Evolutionary conservation across 306 rosid species (phyloP), one percentile per base, ranked within the genome.

Genomic region (Pachyrhizus erosus): DNA sequence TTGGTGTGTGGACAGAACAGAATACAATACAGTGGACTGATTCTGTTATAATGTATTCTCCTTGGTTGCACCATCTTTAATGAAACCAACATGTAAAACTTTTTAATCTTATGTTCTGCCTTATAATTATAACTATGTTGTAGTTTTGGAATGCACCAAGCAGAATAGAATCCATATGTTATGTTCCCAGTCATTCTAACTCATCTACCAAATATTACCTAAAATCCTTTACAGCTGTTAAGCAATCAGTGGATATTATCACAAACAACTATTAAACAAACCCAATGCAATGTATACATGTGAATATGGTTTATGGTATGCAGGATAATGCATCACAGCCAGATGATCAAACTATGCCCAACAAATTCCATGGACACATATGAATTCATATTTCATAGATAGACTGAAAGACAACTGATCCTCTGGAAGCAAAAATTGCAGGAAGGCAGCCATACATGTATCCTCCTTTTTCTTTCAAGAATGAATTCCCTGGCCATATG

Each of bases 361-460:
- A 71, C 52, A 71, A 72, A 34, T n/a, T 70, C 9, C 9, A 13
- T 13, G 5, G 79, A 77, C 40, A 42, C 52, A 77, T 23, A 10
- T 13, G n/a, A 5, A 42, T 29, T 20, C 33, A 54, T 20, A 24
- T 23, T 34, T 34, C 7, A 3, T 34, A 5, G 39, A 34, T 34
- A 0, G 5, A 42, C 5, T 39, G 15, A 20, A 69, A 27, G 39
- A 80, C 10, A 60, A 75, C 7, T 54, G 40, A 71, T 54, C 9
- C 40, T 61, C 39, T 52, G 29, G 40, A 77, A 71, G 45, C 80
- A 14, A 57, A 66, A 76, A 39, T 69, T 48, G 48, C 34, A 18
- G 24, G 85, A 68, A 39, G 75, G 75, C 80, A 64, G 51, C 14
- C 8, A 27, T 29, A 24, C 18, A 77, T 40, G 6, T 39, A 64